Percentiles rank a stretch among this genome's conserved stretches.
Conservation (phyloP, 164 flowering plant genomes). For the Akebia trifoliata region DNA sequence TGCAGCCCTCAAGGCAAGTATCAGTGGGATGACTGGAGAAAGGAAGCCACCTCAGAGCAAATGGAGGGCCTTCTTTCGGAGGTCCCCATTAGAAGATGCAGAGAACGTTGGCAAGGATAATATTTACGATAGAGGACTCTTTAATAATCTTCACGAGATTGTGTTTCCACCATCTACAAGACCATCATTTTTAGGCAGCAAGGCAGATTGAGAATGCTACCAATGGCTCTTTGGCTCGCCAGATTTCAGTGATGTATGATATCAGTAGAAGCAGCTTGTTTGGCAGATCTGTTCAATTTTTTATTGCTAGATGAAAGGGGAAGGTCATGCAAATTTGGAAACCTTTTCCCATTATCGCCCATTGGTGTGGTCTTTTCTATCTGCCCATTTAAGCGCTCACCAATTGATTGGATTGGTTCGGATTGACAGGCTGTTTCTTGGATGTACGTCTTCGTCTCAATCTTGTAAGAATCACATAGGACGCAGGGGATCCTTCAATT, state of each 20-base stretch:
- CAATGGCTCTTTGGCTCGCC: not conserved
- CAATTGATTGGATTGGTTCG: too few species aligned
- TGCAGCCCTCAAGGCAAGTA: constrained; percentile 71
- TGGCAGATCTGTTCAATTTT: not conserved
- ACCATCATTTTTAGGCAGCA: constrained; percentile 40
- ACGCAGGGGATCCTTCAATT: too few species aligned
- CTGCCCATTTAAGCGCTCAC: too few species aligned
- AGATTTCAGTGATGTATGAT: not conserved
- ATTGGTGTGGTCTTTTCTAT: too few species aligned
- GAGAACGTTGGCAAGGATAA: constrained; percentile 50
- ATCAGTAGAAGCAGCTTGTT: not conserved
- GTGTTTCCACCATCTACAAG: constrained; percentile 64
- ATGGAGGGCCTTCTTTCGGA: constrained; percentile 60
- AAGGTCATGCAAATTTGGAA: too few species aligned
- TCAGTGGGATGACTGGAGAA: constrained; percentile 42
- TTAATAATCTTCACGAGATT: constrained; percentile 57
- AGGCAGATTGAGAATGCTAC: constrained; percentile 29
- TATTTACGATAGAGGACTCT: constrained; percentile 58
- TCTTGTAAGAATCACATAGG: too few species aligned
- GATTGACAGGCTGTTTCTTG: too few species aligned
- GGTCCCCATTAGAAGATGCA: constrained; percentile 46
- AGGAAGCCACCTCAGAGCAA: constrained; percentile 53
- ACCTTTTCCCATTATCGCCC: too few species aligned
- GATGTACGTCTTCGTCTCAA: too few species aligned
- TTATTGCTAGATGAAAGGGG: not conserved